Base-by-base conservation (phyloP, 129 eudicot genomes). In the Centella asiatica region DNA sequence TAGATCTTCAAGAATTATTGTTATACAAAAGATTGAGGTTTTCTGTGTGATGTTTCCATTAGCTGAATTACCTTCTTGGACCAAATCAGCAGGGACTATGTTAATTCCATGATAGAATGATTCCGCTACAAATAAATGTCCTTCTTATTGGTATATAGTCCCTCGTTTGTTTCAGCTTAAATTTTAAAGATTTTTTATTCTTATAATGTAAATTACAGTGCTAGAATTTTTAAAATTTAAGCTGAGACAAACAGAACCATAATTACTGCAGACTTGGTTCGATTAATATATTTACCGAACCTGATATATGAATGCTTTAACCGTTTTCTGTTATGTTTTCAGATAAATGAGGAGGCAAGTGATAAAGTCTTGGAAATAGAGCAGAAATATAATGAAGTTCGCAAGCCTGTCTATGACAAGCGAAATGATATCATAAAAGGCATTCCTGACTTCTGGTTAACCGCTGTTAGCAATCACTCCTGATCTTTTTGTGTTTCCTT, bases 361-460 rank as follows among this genome's bases (percentile, higher is more conserved):
- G 99, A 93, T 15, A 80, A 93, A 63, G 90, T 93, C 39, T 58
- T 93, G 84, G 99, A 84, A 69, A 69, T 87, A 27, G 95, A 93
- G 33, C 96, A 85, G 69, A 80, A 93, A 69, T 93, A 82, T 65
- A 82, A 81, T 31, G 88, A 72, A 76, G 58, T 85, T 13, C 85
- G 99, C 70, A 85, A 82, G 55, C 99, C 99, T 3, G 81, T 88
- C 59, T 93, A 93, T 36, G 95, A 83, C 52, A 93, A 82, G 77
- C 77, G 99, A 28, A 70, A 69, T 61, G 89, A 85, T n/a, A 69
- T 93, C 33, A 78, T 93, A 28, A 78, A 85, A 55, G 48, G 87
- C 17, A 88, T 93, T 78, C 92, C 99, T 3, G 93, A 93, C 71
- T 93, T 93, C 79, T 93, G 96, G 99, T 39, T 80, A 71, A 87